These are phyloP conservation scores for Penicillium silybi DNA, from an alignment of 495 filamentous ascomycete genomes.

Conservation along the genomic window DNA sequence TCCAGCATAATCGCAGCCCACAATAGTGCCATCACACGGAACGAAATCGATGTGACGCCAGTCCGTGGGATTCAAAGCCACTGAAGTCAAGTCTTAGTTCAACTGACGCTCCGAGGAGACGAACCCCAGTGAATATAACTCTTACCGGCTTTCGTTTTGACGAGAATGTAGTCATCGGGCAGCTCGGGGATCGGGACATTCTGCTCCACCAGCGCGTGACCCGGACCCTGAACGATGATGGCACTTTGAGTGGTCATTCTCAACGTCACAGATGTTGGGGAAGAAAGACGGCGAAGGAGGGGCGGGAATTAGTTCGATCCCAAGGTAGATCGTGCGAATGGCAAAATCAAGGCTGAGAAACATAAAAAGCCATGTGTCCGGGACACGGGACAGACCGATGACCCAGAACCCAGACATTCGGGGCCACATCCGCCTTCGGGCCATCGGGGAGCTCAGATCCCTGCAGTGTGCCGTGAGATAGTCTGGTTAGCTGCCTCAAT, in stretches of 20 bases:
- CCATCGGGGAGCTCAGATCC: too few relatives aligned
- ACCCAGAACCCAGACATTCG: too few relatives aligned
- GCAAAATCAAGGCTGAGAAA: background rate
- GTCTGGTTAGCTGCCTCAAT: too few relatives aligned
- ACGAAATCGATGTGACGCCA: constrained; percentile 46
- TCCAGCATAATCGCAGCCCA: constrained; percentile 56
- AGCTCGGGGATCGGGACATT: constrained; percentile 28
- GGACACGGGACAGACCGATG: background rate
- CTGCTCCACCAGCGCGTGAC: constrained; percentile 6
- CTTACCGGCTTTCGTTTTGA: constrained; percentile 36
- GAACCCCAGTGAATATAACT: background rate
- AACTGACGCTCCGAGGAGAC: background rate
- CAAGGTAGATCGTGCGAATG: constrained; percentile 2
- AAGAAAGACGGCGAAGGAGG: background rate
- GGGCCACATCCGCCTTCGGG: too few relatives aligned
- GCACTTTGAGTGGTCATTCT: constrained; percentile 14
- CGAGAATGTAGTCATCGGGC: constrained; percentile 39
- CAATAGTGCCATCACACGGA: constrained; percentile 26
- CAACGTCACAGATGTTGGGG: background rate
- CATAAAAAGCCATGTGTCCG: background rate
- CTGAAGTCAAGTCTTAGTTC: constrained; percentile 12
- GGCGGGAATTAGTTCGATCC: background rate
- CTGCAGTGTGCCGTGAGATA: too few relatives aligned
- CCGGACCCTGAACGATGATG: constrained; percentile 14
- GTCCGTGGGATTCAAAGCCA: constrained; percentile 55